Conservation (phyloP, 1,139 yeast species). For the Spathaspora sp. region DNA sequence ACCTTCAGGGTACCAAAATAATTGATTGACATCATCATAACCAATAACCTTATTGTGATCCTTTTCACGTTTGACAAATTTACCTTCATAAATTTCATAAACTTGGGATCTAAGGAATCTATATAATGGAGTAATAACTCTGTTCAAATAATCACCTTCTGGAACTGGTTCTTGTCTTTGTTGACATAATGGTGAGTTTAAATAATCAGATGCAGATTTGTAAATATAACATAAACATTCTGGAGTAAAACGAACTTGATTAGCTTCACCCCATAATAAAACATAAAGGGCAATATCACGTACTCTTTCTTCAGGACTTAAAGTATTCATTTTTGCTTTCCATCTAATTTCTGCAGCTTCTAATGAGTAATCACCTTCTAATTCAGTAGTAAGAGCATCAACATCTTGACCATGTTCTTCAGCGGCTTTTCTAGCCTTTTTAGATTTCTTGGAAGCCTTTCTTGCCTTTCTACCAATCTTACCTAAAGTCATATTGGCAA, state of each 20-base stretch:
- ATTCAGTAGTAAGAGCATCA: conserved; percentile 65
- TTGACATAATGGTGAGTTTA: conserved; percentile 85
- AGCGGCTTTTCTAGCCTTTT: conserved; percentile 61
- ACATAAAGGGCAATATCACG: conserved; percentile 88
- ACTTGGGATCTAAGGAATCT: conserved; percentile 91
- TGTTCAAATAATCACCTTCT: conserved; percentile 92
- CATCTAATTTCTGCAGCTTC: conserved; percentile 54
- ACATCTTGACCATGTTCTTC: conserved; percentile 49
- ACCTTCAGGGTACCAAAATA: conserved; percentile 99
- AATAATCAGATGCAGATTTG: conserved; percentile 89
- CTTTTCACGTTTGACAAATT: conserved; percentile 94
- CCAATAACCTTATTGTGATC: conserved; percentile 95
- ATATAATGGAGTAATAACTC: conserved; percentile 91
- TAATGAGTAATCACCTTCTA: conserved; percentile 79
- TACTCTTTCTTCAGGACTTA: conserved; percentile 68
- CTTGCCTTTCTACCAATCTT: conserved; percentile 57
- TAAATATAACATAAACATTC: conserved; percentile 90
- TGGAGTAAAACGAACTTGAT: conserved; percentile 93
- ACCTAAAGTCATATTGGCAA: conserved; percentile 68
- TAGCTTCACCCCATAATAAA: conserved; percentile 97
- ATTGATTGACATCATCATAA: conserved; percentile 97
- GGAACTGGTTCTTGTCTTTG: conserved; percentile 88
- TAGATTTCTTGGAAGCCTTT: conserved; percentile 55
- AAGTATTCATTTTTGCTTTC: conserved; percentile 50
- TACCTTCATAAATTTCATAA: conserved; percentile 90